phyloP scores from a whole-genome alignment of 345 rosid species.

The Mallotus nudiflorus region DNA sequence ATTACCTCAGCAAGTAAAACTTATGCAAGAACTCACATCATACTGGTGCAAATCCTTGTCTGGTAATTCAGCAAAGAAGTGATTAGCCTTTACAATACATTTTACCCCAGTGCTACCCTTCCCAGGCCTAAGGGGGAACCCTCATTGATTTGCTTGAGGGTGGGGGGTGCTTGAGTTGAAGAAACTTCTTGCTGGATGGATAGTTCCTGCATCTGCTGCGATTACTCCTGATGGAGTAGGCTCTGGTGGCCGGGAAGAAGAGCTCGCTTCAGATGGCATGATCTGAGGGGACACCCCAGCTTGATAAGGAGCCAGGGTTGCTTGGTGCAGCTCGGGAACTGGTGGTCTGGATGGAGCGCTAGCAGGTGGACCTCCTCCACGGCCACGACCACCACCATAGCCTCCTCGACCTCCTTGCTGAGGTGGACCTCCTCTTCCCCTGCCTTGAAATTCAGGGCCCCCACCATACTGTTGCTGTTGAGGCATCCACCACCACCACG shows the following conservation, averaged over 20 bases:
- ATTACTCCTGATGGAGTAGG: conserved; percentile 29
- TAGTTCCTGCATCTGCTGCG: conserved; percentile 50
- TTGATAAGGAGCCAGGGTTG: conserved; percentile 60
- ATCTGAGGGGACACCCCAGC: conserved; percentile 61
- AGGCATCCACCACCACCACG: conserved; percentile 45
- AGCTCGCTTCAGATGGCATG: conserved; percentile 52
- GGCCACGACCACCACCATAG: conserved; percentile 37
- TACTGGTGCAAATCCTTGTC: conserved; percentile 96
- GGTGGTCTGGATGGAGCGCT: conserved; percentile 61
- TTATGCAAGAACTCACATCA: conserved; percentile 55
- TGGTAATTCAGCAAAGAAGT: conserved; percentile 84
- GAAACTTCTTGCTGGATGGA: conserved; percentile 51
- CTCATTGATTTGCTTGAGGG: conserved; percentile 76
- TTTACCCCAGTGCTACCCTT: conserved; percentile 57
- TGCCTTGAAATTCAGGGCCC: conserved; percentile 57
- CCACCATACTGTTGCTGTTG: conserved; percentile 66
- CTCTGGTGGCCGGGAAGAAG: conserved; percentile 51
- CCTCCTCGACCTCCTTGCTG: conserved; percentile 70
- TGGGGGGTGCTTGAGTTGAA: conserved; percentile 57
- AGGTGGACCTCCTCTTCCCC: conserved; percentile 77
- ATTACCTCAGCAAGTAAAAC: neutral
- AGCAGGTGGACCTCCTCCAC: conserved; percentile 54
- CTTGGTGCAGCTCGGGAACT: conserved; percentile 99
- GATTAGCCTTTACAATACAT: conserved; percentile 95
- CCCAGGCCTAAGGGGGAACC: conserved; percentile 85